A percentile compares a stretch with the other conserved stretches of the same genome.
These are phyloP conservation scores for Blakeslea trispora DNA, from an alignment of 371 early-diverging fungal genomes.

Conservation along the genomic window DNA sequence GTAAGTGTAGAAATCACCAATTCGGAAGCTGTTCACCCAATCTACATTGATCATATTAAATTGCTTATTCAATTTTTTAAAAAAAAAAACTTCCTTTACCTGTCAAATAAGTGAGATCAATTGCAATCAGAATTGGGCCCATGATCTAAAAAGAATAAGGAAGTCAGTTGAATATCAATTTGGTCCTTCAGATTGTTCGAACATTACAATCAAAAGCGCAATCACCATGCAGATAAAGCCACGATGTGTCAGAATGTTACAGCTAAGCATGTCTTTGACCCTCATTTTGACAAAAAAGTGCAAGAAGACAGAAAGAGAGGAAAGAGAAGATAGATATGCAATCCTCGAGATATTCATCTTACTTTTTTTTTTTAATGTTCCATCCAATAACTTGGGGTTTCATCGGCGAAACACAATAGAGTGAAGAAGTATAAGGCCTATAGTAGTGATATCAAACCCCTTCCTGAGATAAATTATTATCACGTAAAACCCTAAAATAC, in stretches of 20 bases:
- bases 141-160: conserved; percentile 7
- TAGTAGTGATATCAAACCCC: too few relatives aligned
- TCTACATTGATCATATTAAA: too few relatives aligned
- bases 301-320: too few relatives aligned
- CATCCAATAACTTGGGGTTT: neutral
- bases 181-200: too few relatives aligned
- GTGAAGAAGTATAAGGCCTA: too few relatives aligned
- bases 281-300: too few relatives aligned
- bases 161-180: neutral
- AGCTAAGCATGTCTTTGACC: neutral
- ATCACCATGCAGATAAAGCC: neutral
- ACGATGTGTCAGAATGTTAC: neutral
- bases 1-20: conserved; percentile 26
- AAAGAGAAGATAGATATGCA: too few relatives aligned
- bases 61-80: too few relatives aligned
- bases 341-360: too few relatives aligned
- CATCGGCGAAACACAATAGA: neutral
- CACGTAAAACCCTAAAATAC: too few relatives aligned
- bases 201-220: neutral
- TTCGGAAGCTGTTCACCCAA: conserved; percentile 13
- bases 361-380: neutral
- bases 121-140: conserved; percentile 16
- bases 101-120: conserved; percentile 18
- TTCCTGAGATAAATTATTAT: too few relatives aligned
- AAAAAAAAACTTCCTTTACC: too few relatives aligned